These are phyloP conservation scores for Metschnikowia picachoensis DNA, from an alignment of 805 yeast genomes.

Conservation along the genomic window DNA sequence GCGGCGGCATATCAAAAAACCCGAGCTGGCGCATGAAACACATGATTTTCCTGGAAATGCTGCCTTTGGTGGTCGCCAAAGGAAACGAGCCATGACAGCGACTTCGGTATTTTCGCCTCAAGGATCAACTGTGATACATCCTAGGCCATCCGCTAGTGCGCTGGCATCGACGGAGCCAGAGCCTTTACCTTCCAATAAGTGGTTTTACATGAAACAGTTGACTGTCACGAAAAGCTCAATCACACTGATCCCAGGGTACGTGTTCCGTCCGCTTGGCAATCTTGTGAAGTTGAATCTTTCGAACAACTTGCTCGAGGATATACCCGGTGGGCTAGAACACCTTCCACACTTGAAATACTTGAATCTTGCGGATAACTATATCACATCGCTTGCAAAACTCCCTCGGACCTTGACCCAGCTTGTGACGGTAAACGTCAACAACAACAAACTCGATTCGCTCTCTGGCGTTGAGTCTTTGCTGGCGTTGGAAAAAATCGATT, in stretches of 20 bases:
- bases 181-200: slow-evolving; percentile 32
- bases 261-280: slow-evolving; percentile 37
- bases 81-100: slow-evolving; percentile 16
- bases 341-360: slow-evolving; percentile 46
- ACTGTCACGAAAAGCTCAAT: slow-evolving; percentile 40
- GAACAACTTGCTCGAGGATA: slow-evolving; percentile 43
- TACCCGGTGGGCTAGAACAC: slow-evolving; percentile 53
- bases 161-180: slow-evolving; percentile 15
- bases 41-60: background rate
- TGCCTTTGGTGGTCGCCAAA: slow-evolving; percentile 1
- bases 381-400: slow-evolving; percentile 30
- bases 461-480: slow-evolving; percentile 43
- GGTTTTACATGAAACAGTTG: slow-evolving; percentile 40
- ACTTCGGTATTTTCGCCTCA: slow-evolving; percentile 1
- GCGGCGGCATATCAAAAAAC: slow-evolving; percentile 21
- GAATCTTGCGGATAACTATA: slow-evolving; percentile 41
- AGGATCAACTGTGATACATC: background rate
- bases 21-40: background rate
- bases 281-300: slow-evolving; percentile 53
- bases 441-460: slow-evolving; percentile 41
- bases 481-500: slow-evolving; percentile 48
- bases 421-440: slow-evolving; percentile 47
- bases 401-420: slow-evolving; percentile 34
- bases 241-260: slow-evolving; percentile 29
- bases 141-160: background rate